Base-by-base conservation (phyloP, 2,329 filamentous ascomycete genomes). In the Trichoderma guizhouense region DNA sequence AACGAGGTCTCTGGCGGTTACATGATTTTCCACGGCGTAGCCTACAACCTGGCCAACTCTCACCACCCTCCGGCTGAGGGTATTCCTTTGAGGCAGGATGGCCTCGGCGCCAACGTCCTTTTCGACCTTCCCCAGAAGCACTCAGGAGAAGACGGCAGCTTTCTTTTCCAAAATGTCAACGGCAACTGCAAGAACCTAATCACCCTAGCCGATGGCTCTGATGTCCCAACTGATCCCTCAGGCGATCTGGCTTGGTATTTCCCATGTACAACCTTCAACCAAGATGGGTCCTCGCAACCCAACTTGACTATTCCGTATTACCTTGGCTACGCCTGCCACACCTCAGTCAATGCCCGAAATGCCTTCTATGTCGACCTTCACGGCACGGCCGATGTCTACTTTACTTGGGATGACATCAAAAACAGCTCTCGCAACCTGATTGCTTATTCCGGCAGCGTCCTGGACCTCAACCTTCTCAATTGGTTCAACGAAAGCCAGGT, bases 101-200 rank as follows among this genome's bases (percentile, higher is more conserved):
- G 84, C 21, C 76, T 80, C 2, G 88, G 87, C 34, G 86, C 92
- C 30, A 98, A 98, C 77, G 90, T 99, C 28, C 85, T 99, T 15
- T 98, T 90, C 78, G 94, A 98, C 79, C 84, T 97, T n/a, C 87
- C 91, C 1, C 88, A 92, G 76, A 93, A 93, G 78, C 90, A 95
- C 76, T 91, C 91, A 70, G 96, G 95, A n/a, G 88, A 93, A 81
- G 97, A 99, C 79, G 95, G 93, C 72, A 98, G 95, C 79, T 99
- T 99, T 80, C 84, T 99, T 78, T 99, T 99, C 83, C 96, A 99
- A 80, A 97, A 98, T 76, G 96, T 99, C 81, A 99, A 99, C 77
- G 97, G 96, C 62, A 93, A 92, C 74, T 99, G 96, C 87, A 99
- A 98, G 83, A 92, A 88, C 11, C 83, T 98, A 71, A 97, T 99